Conservation (phyloP, 1,284 basidiomycete genomes). For the Bjerkandera adusta region DNA sequence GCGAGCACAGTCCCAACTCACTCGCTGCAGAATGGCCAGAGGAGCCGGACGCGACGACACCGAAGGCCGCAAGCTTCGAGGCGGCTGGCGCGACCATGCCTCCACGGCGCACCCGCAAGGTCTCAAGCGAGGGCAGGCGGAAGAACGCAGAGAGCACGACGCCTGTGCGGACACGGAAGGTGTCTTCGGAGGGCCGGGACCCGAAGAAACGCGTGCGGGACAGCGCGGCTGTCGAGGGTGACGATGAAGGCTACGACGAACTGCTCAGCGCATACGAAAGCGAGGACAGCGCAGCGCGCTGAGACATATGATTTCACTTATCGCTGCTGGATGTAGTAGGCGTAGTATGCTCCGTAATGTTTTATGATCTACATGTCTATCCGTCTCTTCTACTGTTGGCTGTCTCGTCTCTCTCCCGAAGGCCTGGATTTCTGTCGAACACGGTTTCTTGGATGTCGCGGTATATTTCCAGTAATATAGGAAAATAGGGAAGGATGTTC, state of each 20-base stretch:
- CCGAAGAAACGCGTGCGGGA: slow-evolving; percentile 38
- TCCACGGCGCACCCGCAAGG: slow-evolving; percentile 41
- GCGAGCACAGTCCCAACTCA: slow-evolving; percentile 38
- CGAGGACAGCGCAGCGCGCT: slow-evolving; percentile 36
- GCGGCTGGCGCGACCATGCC: slow-evolving; percentile 34
- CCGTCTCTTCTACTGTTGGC: not conserved
- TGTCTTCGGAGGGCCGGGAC: slow-evolving; percentile 41
- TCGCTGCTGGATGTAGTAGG: not conserved
- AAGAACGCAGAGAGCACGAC: slow-evolving; percentile 29
- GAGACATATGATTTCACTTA: slow-evolving; percentile 1
- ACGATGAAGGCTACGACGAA: slow-evolving; percentile 78
- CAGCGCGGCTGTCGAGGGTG: slow-evolving; percentile 69
- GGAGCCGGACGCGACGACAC: slow-evolving; percentile 56
- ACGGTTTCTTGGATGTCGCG: slow-evolving; percentile 45
- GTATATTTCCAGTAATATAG: slow-evolving; percentile 58
- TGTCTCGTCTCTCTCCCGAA: slow-evolving; percentile 3
- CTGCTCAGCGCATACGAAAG: slow-evolving; percentile 77
- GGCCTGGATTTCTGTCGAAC: slow-evolving; percentile 10
- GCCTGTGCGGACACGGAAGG: slow-evolving; percentile 21
- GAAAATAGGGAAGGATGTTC: slow-evolving; percentile 64
- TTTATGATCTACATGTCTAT: slow-evolving; percentile 2
- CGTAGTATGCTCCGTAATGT: slow-evolving; percentile 6
- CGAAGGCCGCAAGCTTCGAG: slow-evolving; percentile 51
- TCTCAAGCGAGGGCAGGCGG: slow-evolving; percentile 40
- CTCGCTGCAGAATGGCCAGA: slow-evolving; percentile 48